Percentiles rank a stretch among this genome's conserved stretches.
Conservation (phyloP, 495 filamentous ascomycete species). For the Penicillium samsonianum region DNA sequence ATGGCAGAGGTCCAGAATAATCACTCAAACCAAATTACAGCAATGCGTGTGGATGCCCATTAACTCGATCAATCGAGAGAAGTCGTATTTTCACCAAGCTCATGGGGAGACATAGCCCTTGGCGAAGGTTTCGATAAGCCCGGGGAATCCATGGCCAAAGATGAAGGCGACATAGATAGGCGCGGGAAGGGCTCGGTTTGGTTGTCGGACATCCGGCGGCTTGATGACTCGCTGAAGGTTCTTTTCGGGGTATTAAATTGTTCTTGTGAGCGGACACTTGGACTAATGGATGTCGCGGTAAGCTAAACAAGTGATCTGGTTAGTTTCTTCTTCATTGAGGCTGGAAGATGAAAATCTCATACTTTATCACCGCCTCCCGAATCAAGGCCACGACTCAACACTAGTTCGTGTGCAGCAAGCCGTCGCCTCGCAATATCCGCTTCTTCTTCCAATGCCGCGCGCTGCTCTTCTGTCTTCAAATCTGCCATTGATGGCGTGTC, state of each 20-base stretch:
- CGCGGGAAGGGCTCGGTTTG: conserved; percentile 44
- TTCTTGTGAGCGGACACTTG: conserved; percentile 9
- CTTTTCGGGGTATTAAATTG: conserved; percentile 5
- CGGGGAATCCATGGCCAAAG: conserved; percentile 7
- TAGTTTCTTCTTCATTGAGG: not conserved
- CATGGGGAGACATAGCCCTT: conserved; percentile 11
- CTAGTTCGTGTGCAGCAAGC: conserved; percentile 69
- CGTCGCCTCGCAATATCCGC: conserved; percentile 67
- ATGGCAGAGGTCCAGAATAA: not conserved
- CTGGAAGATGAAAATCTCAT: not conserved
- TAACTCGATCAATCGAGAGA: not conserved
- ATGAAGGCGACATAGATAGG: conserved; percentile 22
- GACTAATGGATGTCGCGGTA: conserved; percentile 11
- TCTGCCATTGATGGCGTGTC: conserved; percentile 64
- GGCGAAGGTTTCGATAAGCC: conserved; percentile 12
- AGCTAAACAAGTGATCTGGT: conserved; percentile 14
- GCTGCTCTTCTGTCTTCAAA: conserved; percentile 75
- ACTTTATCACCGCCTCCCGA: conserved; percentile 18
- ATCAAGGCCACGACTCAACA: conserved; percentile 65
- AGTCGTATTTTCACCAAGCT: conserved; percentile 3
- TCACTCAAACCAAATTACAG: not conserved
- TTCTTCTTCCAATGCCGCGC: conserved; percentile 66
- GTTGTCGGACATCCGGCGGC: conserved; percentile 22
- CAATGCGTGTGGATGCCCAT: not conserved
- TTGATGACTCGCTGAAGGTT: conserved; percentile 21